A percentile compares a stretch with the other conserved stretches of the same genome.
phyloP scores from a whole-genome alignment of 1,284 basidiomycete genomes.

The Tetrapyrgos nigripes region DNA sequence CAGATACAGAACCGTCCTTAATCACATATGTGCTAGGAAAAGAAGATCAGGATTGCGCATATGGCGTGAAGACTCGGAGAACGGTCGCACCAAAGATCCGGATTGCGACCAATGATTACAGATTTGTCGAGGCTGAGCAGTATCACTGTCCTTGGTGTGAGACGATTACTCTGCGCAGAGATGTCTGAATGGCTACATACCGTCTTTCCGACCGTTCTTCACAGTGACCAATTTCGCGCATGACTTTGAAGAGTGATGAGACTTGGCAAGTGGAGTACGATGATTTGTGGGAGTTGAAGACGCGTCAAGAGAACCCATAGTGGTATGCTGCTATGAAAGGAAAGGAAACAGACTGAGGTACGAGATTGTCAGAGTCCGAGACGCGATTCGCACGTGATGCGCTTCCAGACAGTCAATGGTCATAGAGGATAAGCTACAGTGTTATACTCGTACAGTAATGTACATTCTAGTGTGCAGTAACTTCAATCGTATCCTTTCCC shows the following conservation, averaged over 20 bases:
- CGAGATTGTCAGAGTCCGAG: no score
- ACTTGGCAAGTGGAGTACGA: not conserved
- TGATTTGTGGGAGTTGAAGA: not conserved
- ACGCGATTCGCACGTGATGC: no score
- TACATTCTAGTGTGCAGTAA: constrained; percentile 4
- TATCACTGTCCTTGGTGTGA: constrained; percentile 45
- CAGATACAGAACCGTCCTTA: constrained; percentile 29
- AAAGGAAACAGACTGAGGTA: no score
- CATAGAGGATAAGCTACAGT: not conserved
- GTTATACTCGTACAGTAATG: not conserved
- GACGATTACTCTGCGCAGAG: not conserved
- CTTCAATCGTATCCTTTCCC: constrained; percentile 87
- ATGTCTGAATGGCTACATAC: constrained; percentile 39
- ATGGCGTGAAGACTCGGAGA: not conserved
- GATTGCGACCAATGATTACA: constrained; percentile 71
- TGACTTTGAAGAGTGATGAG: constrained; percentile 41
- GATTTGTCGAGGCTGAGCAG: constrained; percentile 66
- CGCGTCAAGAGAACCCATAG: not conserved
- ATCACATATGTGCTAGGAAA: constrained; percentile 48
- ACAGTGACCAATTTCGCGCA: constrained; percentile 74
- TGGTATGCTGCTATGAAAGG: no score
- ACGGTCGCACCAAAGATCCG: constrained; percentile 50
- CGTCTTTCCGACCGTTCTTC: constrained; percentile 62
- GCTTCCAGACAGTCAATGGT: no score
- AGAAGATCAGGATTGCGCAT: constrained; percentile 11